Base-by-base conservation (phyloP, 805 yeast species). In the Metschnikowia bowlesiae region DNA sequence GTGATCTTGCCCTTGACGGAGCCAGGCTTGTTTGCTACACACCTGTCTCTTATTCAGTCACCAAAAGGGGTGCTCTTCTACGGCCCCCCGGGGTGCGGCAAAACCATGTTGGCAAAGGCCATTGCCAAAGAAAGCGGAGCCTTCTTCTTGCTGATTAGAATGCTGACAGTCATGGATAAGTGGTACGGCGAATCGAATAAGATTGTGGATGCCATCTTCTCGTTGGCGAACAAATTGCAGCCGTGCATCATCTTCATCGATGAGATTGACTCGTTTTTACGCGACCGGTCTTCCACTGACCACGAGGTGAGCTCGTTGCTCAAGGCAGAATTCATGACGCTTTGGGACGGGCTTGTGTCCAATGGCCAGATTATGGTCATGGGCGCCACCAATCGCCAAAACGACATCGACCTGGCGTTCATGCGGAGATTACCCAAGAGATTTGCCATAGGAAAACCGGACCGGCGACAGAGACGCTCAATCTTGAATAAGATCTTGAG, bases 41-140 rank as follows among this genome's bases (percentile, higher is more conserved):
- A 85, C 57, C 82, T 89, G 47, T 54, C 69, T 18, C 74, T 92
- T 47, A 72, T 92, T 28, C 89, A 87, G 62, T 92, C 96, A 1
- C 99, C 99, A 1, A 90, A 89, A 62, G 99, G 99, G 38, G 97
- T 92, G 2, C 70, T 92, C 34, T 75, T 91, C 44, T 84, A 89
- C 63, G 98, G 98, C 0, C 97, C 98, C 3, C 98, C 98, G 0
- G 98, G 98, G 0, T 92, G 97, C 67, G 98, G 98, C 49, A 92
- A 92, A 69, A 92, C 98, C 3, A 89, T 92, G 97, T 74, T 92
- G 59, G 98, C 97, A 8, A 92, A 91, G 67, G 97, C 97, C 0
- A 78, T 92, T 36, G 98, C 98, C 1, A 79, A 82, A 49, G 97
- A 91, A 66, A 84, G 95, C 57, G 89, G 89, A 0, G 98, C 98